These are phyloP conservation scores for Penicillium lagena DNA, from an alignment of 495 filamentous ascomycete species.

Conservation along the genomic window DNA sequence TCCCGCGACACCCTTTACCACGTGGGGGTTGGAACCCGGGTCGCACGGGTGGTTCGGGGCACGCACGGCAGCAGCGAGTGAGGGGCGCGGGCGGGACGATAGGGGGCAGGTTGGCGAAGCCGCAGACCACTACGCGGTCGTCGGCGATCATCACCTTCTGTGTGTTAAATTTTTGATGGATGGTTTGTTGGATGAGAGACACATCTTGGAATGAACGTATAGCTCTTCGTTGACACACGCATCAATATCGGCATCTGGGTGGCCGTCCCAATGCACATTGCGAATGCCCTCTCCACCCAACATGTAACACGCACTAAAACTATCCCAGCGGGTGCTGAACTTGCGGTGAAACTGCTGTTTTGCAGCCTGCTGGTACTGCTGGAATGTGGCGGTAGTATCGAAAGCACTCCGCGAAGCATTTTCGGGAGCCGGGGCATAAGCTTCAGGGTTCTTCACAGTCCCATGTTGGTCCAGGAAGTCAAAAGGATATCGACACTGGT, in stretches of 20 bases:
- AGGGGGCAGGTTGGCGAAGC: slow-evolving; percentile 90
- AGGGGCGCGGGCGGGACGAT: too few relatives aligned
- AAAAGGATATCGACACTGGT: too few relatives aligned
- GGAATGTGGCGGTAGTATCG: slow-evolving; percentile 37
- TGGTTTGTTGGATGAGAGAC: not conserved
- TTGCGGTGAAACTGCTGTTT: slow-evolving; percentile 28
- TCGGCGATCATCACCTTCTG: slow-evolving; percentile 80
- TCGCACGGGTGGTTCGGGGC: too few relatives aligned
- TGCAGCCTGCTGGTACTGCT: slow-evolving; percentile 65
- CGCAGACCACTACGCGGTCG: slow-evolving; percentile 81
- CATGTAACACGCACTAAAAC: slow-evolving; percentile 81
- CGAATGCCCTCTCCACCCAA: slow-evolving; percentile 68
- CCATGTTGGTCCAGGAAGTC: too few relatives aligned
- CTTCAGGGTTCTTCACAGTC: too few relatives aligned
- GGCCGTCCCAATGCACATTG: slow-evolving; percentile 68
- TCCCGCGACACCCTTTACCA: too few relatives aligned
- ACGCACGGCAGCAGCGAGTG: too few relatives aligned
- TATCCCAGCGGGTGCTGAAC: slow-evolving; percentile 55
- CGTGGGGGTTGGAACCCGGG: too few relatives aligned
- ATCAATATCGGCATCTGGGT: slow-evolving; percentile 68
- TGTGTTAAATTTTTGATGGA: too few relatives aligned
- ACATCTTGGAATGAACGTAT: slow-evolving; percentile 84
- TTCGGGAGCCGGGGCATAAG: slow-evolving; percentile 23
- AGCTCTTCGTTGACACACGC: slow-evolving; percentile 90
- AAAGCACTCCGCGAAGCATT: slow-evolving; percentile 28